Evolutionary conservation across 176 grass and related monocot species (phyloP), one percentile per base, ranked within the genome.

Genomic region (Eremochloa ophiuroides): DNA sequence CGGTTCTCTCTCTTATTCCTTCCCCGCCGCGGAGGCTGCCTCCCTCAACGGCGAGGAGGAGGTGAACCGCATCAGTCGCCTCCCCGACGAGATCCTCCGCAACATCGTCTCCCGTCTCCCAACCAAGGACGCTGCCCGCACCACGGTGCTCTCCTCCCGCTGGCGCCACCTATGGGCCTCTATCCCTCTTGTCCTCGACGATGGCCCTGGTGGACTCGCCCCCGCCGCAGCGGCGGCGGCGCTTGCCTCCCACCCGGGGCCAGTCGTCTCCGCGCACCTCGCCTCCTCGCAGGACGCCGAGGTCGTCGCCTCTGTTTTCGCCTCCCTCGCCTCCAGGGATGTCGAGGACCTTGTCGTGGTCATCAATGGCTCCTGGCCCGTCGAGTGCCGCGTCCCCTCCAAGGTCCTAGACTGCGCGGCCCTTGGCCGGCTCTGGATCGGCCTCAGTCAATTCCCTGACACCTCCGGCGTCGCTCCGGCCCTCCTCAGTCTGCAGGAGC

Each of bases 121-220:
- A 48, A 74, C 79, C 75, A 90, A 87, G 80, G 88, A 90, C 22
- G 88, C 84, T 7, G 75, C 80, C 48, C 80, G 79, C 84, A 87
- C 88, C 50, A 14, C 80, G 61, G 30, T 65, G 48, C 69, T 90
- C 60, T 83, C 88, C 80, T 86, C 79, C 38, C 68, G 68, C 40
- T 90, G 88, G 88, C 88, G 75, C 44, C 29, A 70, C 20, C 28
- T 90, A 7, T 90, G 83, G 84, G 31, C 69, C 41, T 80, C 88
- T 62, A 69, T 15, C 10, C 69, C 80, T 16, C 74, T 86, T 39
- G 29, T 8, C 79, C 60, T 90, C 53, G 78, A 89, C 55, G 82
- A 77, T 22, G 41, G 69, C 43, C 55, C 80, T 8, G 33, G 16
- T 6, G 71, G 72, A 18, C 37, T 89, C 43, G 0, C n/a, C 39